A percentile compares a stretch with the other conserved stretches of the same genome.
Evolutionary conservation across 441 rosid species (phyloP).

Genomic region (Capsella rubella): DNA sequence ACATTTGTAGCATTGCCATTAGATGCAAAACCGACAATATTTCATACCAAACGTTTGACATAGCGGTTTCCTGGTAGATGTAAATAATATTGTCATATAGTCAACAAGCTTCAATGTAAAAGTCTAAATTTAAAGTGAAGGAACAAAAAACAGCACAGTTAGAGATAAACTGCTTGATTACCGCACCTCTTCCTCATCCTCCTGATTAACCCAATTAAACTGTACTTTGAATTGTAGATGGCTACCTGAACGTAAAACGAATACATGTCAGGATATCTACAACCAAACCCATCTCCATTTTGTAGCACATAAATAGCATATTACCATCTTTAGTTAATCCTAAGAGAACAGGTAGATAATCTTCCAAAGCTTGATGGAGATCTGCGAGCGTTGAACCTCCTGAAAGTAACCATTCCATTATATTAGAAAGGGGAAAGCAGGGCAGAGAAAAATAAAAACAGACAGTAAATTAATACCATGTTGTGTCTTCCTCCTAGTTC

Average conservation of each 20-base stretch:
- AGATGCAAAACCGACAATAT: slow-evolving; percentile 94
- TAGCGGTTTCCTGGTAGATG: slow-evolving; percentile 83
- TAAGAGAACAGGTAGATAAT: slow-evolving; percentile 92
- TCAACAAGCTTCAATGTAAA: slow-evolving; percentile 23
- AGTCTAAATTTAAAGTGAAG: background rate
- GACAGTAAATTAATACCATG: slow-evolving; percentile 63
- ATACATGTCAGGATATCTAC: slow-evolving; percentile 11
- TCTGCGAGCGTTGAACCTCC: slow-evolving; percentile 96
- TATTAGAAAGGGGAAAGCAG: slow-evolving; percentile 14
- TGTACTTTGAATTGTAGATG: slow-evolving; percentile 78
- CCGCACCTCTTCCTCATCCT: slow-evolving; percentile 88
- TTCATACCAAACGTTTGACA: slow-evolving; percentile 93
- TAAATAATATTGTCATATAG: slow-evolving; percentile 27
- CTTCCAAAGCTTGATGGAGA: slow-evolving; percentile 97
- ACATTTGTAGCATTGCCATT: slow-evolving; percentile 89
- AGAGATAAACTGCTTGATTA: slow-evolving; percentile 29
- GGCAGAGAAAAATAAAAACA: slow-evolving; percentile 16
- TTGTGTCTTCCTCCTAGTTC: slow-evolving; percentile 94
- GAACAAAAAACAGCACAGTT: slow-evolving; percentile 10
- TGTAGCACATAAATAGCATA: slow-evolving; percentile 19
- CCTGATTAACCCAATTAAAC: slow-evolving; percentile 94
- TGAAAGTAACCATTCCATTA: slow-evolving; percentile 44
- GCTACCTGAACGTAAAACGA: slow-evolving; percentile 53
- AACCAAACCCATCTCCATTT: slow-evolving; percentile 30
- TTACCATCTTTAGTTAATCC: slow-evolving; percentile 92